Conservation (phyloP, 176 grass and related monocot genomes). For the Oryza rufipogon region DNA sequence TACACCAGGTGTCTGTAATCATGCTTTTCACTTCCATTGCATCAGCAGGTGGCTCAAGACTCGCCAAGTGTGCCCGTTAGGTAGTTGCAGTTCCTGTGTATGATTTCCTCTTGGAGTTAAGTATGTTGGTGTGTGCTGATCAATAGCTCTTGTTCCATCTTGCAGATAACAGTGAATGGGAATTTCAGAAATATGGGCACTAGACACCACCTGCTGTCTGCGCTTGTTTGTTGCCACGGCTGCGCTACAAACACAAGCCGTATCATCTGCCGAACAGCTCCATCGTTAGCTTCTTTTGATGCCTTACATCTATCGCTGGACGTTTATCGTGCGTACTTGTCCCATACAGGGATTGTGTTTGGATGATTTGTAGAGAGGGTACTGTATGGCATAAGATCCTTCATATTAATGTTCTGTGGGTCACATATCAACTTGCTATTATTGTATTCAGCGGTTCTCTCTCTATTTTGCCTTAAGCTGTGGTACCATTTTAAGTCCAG, state of each 20-base stretch:
- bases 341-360: conserved; percentile 20
- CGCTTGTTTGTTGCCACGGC: conserved; percentile 26
- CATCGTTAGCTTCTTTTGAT: conserved; percentile 32
- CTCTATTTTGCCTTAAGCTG: neutral
- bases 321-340: conserved; percentile 2
- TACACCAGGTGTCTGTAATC: conserved; percentile 94
- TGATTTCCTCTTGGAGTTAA: neutral
- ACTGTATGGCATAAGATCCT: neutral
- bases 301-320: conserved; percentile 7
- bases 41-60: conserved; percentile 99
- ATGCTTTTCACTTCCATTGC: conserved; percentile 99
- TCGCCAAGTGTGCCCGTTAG: conserved; percentile 99
- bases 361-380: conserved; percentile 29
- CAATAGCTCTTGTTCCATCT: neutral
- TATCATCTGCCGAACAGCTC: conserved; percentile 9
- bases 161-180: conserved; percentile 99
- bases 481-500: neutral
- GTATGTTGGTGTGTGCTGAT: conserved; percentile 13
- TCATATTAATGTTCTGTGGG: conserved; percentile 5
- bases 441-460: neutral
- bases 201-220: conserved; percentile 32
- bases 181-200: conserved; percentile 99
- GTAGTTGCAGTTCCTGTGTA: conserved; percentile 38
- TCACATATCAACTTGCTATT: conserved; percentile 26
- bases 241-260: neutral